Evolutionary conservation across 2,329 filamentous ascomycete species (phyloP).

Genomic region (Huntiella moniliformis): DNA sequence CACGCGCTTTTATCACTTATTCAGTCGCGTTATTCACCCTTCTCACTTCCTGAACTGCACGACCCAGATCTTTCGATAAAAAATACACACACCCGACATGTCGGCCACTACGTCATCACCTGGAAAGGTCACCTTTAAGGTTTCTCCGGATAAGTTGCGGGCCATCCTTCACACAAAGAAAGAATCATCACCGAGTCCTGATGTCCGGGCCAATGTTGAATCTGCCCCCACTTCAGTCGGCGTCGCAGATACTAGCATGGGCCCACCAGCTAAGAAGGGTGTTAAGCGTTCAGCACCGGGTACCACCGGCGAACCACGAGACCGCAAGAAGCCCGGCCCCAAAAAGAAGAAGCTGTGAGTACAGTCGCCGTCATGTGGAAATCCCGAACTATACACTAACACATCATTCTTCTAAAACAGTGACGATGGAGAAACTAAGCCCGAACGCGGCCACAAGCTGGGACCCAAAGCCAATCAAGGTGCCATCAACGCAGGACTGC

Average conservation of each 20-base stretch:
- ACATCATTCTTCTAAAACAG: conserved; percentile 17
- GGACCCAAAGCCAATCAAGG: conserved; percentile 93
- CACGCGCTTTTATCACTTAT: too few relatives aligned
- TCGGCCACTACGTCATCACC: conserved; percentile 14
- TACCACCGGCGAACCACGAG: conserved; percentile 46
- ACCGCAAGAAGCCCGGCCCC: conserved; percentile 73
- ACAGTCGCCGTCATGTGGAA: conserved; percentile 44
- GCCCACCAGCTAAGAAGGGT: conserved; percentile 59
- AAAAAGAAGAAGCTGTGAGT: conserved; percentile 71
- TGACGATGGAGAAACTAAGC: conserved; percentile 42
- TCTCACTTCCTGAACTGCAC: too few relatives aligned
- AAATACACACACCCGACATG: conserved; percentile 7
- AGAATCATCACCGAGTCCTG: conserved; percentile 26
- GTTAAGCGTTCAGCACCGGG: conserved; percentile 49
- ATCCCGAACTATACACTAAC: conserved; percentile 1
- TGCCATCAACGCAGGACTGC: conserved; percentile 89
- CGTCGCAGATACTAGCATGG: conserved; percentile 33
- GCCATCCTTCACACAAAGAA: conserved; percentile 26
- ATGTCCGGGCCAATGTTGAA: conserved; percentile 17
- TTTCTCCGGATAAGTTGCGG: conserved; percentile 31
- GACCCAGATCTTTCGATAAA: not conserved
- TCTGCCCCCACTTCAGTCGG: conserved; percentile 9
- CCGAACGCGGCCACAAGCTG: conserved; percentile 52
- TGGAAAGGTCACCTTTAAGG: conserved; percentile 32
- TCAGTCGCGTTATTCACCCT: too few relatives aligned